Evolutionary conservation across 495 filamentous ascomycete species (phyloP).

Genomic region (Aspergillus heteromorphus): DNA sequence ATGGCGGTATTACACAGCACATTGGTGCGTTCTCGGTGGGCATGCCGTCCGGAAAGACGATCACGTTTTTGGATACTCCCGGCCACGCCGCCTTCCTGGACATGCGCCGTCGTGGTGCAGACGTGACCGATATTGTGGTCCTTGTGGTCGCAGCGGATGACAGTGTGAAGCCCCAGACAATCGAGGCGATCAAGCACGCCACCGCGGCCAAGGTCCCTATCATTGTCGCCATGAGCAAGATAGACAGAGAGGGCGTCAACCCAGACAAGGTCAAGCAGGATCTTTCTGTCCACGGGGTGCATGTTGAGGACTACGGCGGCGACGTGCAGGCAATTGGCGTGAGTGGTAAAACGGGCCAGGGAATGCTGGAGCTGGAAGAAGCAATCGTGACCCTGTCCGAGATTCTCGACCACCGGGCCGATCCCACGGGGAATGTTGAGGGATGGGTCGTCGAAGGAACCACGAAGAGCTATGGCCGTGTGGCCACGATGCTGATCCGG

Average conservation of each 20-base stretch:
- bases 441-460: slow-evolving; percentile 94
- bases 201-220: slow-evolving; percentile 87
- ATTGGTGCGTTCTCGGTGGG: slow-evolving; percentile 97
- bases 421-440: slow-evolving; percentile 70
- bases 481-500: slow-evolving; percentile 83
- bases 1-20: slow-evolving; percentile 97
- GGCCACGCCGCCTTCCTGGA: slow-evolving; percentile 92
- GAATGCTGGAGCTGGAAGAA: slow-evolving; percentile 90
- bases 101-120: slow-evolving; percentile 94
- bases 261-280: slow-evolving; percentile 82
- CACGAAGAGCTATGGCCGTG: slow-evolving; percentile 78
- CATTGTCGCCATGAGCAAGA: slow-evolving; percentile 97
- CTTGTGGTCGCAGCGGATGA: slow-evolving; percentile 97
- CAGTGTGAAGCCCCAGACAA: slow-evolving; percentile 93
- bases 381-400: slow-evolving; percentile 78
- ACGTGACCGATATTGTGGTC: slow-evolving; percentile 94
- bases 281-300: slow-evolving; percentile 75
- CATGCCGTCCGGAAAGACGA: slow-evolving; percentile 76
- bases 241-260: slow-evolving; percentile 80
- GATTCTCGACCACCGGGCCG: slow-evolving; percentile 82
- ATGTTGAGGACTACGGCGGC: slow-evolving; percentile 92
- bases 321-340: slow-evolving; percentile 89
- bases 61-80: slow-evolving; percentile 97
- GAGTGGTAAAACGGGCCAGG: slow-evolving; percentile 88
- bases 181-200: slow-evolving; percentile 95